Evolutionary conservation across 495 filamentous ascomycete genomes (phyloP).

Genomic region (Xylaria scruposa): DNA sequence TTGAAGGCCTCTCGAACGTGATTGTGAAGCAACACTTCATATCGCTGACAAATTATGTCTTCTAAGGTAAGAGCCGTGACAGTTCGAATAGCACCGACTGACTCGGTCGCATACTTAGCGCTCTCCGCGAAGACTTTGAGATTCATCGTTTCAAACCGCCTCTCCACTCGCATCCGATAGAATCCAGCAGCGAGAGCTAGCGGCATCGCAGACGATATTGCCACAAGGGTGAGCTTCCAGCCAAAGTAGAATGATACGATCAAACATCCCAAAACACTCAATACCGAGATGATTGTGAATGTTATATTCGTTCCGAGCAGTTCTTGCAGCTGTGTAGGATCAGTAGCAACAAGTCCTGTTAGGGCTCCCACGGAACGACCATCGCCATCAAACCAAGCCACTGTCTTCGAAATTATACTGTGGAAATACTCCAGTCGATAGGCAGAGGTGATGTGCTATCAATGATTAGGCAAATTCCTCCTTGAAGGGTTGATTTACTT

Average conservation of each 20-base stretch:
- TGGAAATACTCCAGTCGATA: conserved; percentile 68
- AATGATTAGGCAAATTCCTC: background rate
- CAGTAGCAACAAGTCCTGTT: conserved; percentile 59
- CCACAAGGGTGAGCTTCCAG: conserved; percentile 63
- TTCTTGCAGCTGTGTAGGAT: conserved; percentile 68
- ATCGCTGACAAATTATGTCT: conserved; percentile 55
- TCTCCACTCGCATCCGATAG: conserved; percentile 59
- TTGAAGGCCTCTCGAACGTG: conserved; percentile 60
- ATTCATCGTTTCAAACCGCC: conserved; percentile 59
- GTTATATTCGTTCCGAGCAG: conserved; percentile 64
- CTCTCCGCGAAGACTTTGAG: conserved; percentile 60
- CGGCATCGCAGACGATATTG: conserved; percentile 57
- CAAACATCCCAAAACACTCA: conserved; percentile 57
- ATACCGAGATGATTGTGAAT: conserved; percentile 55
- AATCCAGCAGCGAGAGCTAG: conserved; percentile 58
- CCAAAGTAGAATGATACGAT: conserved; percentile 61
- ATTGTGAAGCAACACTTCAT: conserved; percentile 55
- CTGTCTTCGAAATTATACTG: conserved; percentile 60
- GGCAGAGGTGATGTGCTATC: conserved; percentile 52
- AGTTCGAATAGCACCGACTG: conserved; percentile 62
- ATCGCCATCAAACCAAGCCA: conserved; percentile 65
- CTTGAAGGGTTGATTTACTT: conserved; percentile 25
- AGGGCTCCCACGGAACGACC: conserved; percentile 57
- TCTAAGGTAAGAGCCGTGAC: conserved; percentile 63
- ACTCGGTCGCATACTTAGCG: conserved; percentile 63